A percentile compares a stretch with the other conserved stretches of the same genome.
Evolutionary conservation across 352 stramenopile species (phyloP).

Genomic region (Thraustotheca clavata): DNA sequence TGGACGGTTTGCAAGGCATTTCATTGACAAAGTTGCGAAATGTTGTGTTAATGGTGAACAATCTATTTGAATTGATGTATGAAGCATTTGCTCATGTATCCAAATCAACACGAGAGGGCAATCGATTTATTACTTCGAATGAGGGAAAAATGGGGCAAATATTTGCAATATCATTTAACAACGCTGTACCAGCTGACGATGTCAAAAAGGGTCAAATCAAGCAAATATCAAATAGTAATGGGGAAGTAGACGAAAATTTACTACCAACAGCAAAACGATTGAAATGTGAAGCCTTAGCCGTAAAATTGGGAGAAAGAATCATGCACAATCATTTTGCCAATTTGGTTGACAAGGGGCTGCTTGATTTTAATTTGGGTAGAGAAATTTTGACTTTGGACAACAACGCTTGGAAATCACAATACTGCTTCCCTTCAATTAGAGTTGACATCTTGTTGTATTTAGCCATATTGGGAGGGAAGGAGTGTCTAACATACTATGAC

Average conservation of each 20-base stretch:
- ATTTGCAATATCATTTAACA: not conserved
- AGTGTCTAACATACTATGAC: slow-evolving; percentile 20
- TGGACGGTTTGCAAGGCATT: slow-evolving; percentile 5
- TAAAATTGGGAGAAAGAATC: not conserved
- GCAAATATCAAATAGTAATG: too few relatives aligned
- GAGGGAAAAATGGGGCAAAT: not conserved
- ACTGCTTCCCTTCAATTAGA: slow-evolving; percentile 23
- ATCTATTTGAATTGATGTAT: slow-evolving; percentile 2
- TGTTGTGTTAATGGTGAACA: not conserved
- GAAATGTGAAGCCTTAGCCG: not conserved
- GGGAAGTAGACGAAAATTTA: too few relatives aligned
- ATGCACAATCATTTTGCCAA: not conserved
- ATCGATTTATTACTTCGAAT: not conserved
- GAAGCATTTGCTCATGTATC: not conserved
- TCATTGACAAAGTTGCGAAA: not conserved
- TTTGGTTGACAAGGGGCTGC: not conserved
- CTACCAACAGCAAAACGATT: not conserved
- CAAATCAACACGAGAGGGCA: not conserved
- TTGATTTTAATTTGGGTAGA: not conserved
- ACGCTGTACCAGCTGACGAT: too few relatives aligned
- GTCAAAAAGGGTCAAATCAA: too few relatives aligned
- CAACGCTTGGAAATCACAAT: slow-evolving; percentile 15
- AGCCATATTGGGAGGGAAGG: slow-evolving; percentile 26
- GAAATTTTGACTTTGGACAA: not conserved
- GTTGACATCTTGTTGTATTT: slow-evolving; percentile 31